Percentiles rank a stretch among this genome's conserved stretches.
Evolutionary conservation across 2,329 filamentous ascomycete genomes (phyloP).

Genomic region (Purpureocillium lavendulum): DNA sequence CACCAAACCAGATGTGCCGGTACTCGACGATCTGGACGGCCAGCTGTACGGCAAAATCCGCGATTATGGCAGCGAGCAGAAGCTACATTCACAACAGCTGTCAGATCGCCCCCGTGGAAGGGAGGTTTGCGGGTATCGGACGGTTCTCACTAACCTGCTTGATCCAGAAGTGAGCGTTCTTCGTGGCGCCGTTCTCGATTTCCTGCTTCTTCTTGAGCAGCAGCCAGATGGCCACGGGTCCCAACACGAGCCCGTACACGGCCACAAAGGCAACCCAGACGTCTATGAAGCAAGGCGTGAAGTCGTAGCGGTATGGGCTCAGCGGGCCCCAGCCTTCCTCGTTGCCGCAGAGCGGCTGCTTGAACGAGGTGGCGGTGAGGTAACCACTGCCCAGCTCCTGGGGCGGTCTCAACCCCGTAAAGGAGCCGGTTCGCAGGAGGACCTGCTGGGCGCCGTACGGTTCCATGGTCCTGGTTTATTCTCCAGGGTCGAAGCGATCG

Average conservation of each 20-base stretch:
- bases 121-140: no score
- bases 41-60: constrained; percentile 63
- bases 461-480: constrained; percentile 16
- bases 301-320: constrained; percentile 80
- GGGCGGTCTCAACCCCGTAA: constrained; percentile 47
- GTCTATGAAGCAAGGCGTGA: constrained; percentile 96
- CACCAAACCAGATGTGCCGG: constrained; percentile 61
- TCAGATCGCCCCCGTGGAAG: no score
- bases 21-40: constrained; percentile 67
- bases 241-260: constrained; percentile 69
- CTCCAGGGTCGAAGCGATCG: constrained; percentile 4
- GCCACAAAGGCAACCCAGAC: constrained; percentile 76
- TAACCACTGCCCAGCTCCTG: constrained; percentile 49
- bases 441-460: constrained; percentile 32
- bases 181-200: constrained; percentile 48
- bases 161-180: constrained; percentile 86
- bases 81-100: no score
- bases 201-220: constrained; percentile 62
- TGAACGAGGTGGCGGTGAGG: constrained; percentile 40
- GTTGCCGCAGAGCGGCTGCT: constrained; percentile 78
- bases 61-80: constrained; percentile 60
- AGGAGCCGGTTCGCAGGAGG: constrained; percentile 49
- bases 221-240: constrained; percentile 71
- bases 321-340: constrained; percentile 92
- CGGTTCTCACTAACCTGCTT: constrained; percentile 59